Conservation (phyloP, 1,139 yeast species). For the Geotrichum candidum region DNA sequence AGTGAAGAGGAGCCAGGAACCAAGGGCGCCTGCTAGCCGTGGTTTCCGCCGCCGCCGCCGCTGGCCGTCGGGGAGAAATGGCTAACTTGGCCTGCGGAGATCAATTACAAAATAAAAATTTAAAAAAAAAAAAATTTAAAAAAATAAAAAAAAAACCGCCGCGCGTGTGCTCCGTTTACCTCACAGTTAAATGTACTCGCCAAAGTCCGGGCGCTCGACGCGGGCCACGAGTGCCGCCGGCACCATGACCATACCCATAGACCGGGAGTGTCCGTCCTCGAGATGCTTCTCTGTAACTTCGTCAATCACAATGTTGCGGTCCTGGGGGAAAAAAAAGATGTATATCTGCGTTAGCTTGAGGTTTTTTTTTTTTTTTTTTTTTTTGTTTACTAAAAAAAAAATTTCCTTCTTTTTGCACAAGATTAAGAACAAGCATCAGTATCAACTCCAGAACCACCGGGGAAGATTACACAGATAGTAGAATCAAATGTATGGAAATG, state of each 20-base stretch:
- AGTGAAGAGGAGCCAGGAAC: no score
- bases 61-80: no score
- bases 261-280: constrained; percentile 2
- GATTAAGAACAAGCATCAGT: neutral
- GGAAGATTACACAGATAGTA: neutral
- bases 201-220: constrained; percentile 3
- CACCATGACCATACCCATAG: constrained; percentile 13
- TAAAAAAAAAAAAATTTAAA: no score
- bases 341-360: neutral
- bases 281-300: constrained; percentile 7
- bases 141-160: no score
- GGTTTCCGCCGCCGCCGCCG: no score
- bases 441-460: neutral
- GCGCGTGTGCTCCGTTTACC: no score
- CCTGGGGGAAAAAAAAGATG: neutral
- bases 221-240: constrained; percentile 7
- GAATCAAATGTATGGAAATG: neutral
- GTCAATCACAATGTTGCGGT: constrained; percentile 7
- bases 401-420: neutral
- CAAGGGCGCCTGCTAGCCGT: no score
- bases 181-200: neutral
- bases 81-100: no score
- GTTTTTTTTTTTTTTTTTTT: no score
- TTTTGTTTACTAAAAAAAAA: neutral
- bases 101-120: no score